Base-by-base conservation (phyloP, 2,329 filamentous ascomycete genomes). In the Graphilbum fragrans region DNA sequence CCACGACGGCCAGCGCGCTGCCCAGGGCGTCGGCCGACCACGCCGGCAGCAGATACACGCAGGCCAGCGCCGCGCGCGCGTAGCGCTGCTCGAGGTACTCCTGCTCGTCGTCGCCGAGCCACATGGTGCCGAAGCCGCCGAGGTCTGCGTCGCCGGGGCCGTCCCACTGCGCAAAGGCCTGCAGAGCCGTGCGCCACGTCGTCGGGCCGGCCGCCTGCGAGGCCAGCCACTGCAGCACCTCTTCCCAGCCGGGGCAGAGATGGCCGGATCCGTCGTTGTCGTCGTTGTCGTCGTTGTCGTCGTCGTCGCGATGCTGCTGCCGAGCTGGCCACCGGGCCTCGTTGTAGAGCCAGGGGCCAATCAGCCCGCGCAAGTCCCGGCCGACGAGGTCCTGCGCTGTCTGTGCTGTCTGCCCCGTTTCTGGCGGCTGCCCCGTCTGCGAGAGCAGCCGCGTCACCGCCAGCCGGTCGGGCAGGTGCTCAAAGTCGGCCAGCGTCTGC, bases 311-410 rank as follows among this genome's bases (percentile, higher is more conserved):
- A 10, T 12, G 2, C 16, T 16, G 18, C 39, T 45, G n/a, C 22
- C 19, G 12, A 38, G 16, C 36, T 47, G 60, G 5, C 64, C 80
- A 78, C 41, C 79, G 72, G 18, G 60, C 67, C 39, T 77, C 67
- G 36, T 76, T 77, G 52, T 82, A 77, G 38, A 87, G 63, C 83
- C 83, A 90, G 2, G 84, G 83, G 0, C 77, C 79, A 38, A 88
- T 62, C 31, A 88, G 54, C 0, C 78, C 74, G 47, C 74, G 73
- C 42, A 88, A 54, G 53, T 87, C 82, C 43, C 81, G 71, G 1
- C 74, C 77, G 37, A 80, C 55, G 9, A 31, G 55, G 1, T 50
- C 44, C n/a, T n/a, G n/a, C n/a, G n/a, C 17, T 61, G 46, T 16
- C 25, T 16, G 27, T 35, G 22, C 17, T 23, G 25, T 31, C 18